Evolutionary conservation across 2,329 filamentous ascomycete genomes (phyloP).

Genomic region (Apiospora saccharicola): DNA sequence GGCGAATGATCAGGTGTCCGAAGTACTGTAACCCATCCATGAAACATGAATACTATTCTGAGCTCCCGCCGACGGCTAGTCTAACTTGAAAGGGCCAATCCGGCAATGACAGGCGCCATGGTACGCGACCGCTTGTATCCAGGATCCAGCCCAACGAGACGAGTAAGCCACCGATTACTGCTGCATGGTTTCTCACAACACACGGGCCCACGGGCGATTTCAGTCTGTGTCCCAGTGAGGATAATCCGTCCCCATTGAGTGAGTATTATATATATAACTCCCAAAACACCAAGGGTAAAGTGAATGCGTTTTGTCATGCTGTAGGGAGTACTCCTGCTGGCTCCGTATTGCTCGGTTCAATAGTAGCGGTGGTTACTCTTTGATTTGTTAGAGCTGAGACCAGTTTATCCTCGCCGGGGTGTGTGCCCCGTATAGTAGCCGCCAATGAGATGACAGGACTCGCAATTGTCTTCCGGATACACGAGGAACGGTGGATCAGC

Average conservation of each 20-base stretch:
- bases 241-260: neutral
- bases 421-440: slow-evolving; percentile 14
- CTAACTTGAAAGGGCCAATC: slow-evolving; percentile 9
- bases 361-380: neutral
- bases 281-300: neutral
- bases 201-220: slow-evolving; percentile 14
- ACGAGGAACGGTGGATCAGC: neutral
- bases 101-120: slow-evolving; percentile 13
- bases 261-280: neutral
- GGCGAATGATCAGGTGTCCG: slow-evolving; percentile 13
- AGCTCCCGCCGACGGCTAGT: slow-evolving; percentile 13
- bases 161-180: slow-evolving; percentile 16
- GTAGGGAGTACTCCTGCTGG: neutral
- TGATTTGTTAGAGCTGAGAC: slow-evolving; percentile 13
- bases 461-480: neutral
- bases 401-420: slow-evolving; percentile 5
- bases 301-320: neutral
- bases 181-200: neutral
- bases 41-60: slow-evolving; percentile 20
- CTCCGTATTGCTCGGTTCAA: neutral
- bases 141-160: slow-evolving; percentile 8
- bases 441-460: slow-evolving; percentile 12
- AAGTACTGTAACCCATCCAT: slow-evolving; percentile 14
- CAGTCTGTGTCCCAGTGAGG: neutral
- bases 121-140: slow-evolving; percentile 15